Percentiles rank a stretch among this genome's conserved stretches.
Evolutionary conservation across 2,329 filamentous ascomycete species (phyloP).

Genomic region (Beauveria sp.): DNA sequence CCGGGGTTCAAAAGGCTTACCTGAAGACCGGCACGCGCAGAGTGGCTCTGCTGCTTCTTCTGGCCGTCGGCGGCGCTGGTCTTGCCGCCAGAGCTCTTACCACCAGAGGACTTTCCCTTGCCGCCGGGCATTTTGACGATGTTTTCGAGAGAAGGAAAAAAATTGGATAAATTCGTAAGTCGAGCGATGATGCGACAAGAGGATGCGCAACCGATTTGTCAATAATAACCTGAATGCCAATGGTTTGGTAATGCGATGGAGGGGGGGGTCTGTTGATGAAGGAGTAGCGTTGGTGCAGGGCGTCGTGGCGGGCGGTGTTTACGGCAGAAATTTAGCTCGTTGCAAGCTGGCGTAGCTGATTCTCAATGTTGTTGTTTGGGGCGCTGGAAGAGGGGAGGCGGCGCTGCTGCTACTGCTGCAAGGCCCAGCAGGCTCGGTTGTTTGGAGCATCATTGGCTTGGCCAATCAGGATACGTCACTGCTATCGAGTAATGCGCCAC

Average conservation of each 20-base stretch:
- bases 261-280: slow-evolving; percentile 9
- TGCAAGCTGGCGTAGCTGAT: slow-evolving; percentile 6
- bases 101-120: slow-evolving; percentile 88
- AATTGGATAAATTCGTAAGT: background rate
- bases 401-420: background rate
- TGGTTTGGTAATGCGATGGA: background rate
- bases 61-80: slow-evolving; percentile 49
- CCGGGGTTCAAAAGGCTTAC: slow-evolving; percentile 45
- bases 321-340: slow-evolving; percentile 13
- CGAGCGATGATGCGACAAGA: background rate
- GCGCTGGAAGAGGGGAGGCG: background rate
- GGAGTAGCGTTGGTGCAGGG: slow-evolving; percentile 8
- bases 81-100: slow-evolving; percentile 82
- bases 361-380: slow-evolving; percentile 11
- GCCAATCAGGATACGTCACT: slow-evolving; percentile 1
- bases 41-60: slow-evolving; percentile 93
- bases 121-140: slow-evolving; percentile 61
- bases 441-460: background rate
- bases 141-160: slow-evolving; percentile 6
- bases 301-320: slow-evolving; percentile 12
- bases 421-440: slow-evolving; percentile 3
- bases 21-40: slow-evolving; percentile 89
- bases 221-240: background rate
- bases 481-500: slow-evolving; percentile 4
- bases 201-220: background rate